A percentile compares a stretch with the other conserved stretches of the same genome.
These are phyloP conservation scores for Aechmea fasciata DNA, from an alignment of 176 grass and related monocot species.

Conservation along the genomic window DNA sequence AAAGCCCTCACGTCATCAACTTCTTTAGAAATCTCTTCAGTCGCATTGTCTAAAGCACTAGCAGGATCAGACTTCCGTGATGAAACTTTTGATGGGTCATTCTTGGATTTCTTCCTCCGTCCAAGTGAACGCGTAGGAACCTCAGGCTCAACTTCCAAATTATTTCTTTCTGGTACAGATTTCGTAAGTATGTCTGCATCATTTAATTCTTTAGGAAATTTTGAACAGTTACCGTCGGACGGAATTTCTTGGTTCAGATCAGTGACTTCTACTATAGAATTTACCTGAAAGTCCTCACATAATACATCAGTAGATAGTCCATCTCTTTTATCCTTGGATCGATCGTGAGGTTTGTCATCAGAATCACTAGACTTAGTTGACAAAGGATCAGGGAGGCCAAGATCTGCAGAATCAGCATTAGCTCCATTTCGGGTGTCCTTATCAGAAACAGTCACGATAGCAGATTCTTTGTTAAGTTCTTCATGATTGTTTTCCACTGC, in stretches of 20 bases:
- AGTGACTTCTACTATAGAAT: constrained; percentile 13
- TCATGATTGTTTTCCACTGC: constrained; percentile 14
- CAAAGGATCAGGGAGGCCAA: not conserved
- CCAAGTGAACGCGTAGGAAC: constrained; percentile 16
- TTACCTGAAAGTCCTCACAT: constrained; percentile 4
- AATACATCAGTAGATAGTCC: constrained; percentile 23
- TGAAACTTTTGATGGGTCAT: constrained; percentile 16
- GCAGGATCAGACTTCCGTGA: constrained; percentile 12
- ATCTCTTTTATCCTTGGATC: constrained; percentile 31
- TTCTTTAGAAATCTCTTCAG: constrained; percentile 23
- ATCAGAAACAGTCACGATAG: constrained; percentile 4
- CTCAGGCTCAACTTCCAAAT: constrained; percentile 21
- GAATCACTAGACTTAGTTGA: not conserved
- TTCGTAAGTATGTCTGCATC: constrained; percentile 19
- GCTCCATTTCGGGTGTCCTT: not conserved
- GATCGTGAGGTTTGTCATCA: constrained; percentile 14
- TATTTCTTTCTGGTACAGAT: constrained; percentile 22
- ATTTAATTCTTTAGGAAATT: constrained; percentile 1
- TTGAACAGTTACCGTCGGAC: constrained; percentile 5
- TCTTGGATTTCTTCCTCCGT: constrained; percentile 23
- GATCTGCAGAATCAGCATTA: not conserved
- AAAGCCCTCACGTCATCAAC: constrained; percentile 18
- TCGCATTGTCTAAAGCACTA: constrained; percentile 21
- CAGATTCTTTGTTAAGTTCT: constrained; percentile 21
- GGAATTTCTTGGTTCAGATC: not conserved